Evolutionary conservation across 495 filamentous ascomycete species (phyloP), one percentile per base, ranked within the genome.

Genomic region (Neurospora sp.): DNA sequence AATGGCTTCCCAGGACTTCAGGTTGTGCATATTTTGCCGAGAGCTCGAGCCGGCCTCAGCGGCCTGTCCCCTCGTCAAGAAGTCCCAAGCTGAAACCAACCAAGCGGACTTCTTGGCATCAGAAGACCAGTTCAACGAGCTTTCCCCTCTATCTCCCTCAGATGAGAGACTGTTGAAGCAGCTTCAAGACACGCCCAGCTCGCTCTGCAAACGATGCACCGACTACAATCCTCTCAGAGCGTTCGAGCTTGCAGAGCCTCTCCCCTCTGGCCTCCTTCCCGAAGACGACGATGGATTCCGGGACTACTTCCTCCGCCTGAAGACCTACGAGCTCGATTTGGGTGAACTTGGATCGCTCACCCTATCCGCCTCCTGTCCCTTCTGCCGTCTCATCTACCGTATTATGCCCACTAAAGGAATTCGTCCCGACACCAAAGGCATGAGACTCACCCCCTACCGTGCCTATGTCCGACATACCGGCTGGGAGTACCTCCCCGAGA

Each of bases 321-420:
- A 65, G 7, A 0, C 27, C 6, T 35, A 35, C 14, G 38, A 59
- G 5, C 74, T 73, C 10, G 31, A 39, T 1, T 44, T 78, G 0
- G 73, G 71, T 16, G 42, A 61, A 14, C 71, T 78, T 31, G 68
- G 73, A 8, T 73, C 70, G 0, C 46, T 77, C 6, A 5, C 68
- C 8, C 68, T 78, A 6, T 18, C 42, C 0, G 68, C 73, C 0
- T 59, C 69, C 3, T 76, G 73, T n/a, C 75, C 75, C 12, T 6
- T 78, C 10, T 77, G 73, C 40, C 70, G 74, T 5, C 46, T 78
- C 27, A 75, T 78, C 42, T 78, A 72, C 35, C 73, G 75, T 2
- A 69, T 74, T n/a, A 71, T 75, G n/a, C 73, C 72, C 8, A 70
- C 69, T 20, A 31, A 69, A 2, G 46, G 65, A 1, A 59, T 75